Evolutionary conservation across 1,139 yeast species (phyloP).

Genomic region (Zhuliangozyma parablackwelliae): DNA sequence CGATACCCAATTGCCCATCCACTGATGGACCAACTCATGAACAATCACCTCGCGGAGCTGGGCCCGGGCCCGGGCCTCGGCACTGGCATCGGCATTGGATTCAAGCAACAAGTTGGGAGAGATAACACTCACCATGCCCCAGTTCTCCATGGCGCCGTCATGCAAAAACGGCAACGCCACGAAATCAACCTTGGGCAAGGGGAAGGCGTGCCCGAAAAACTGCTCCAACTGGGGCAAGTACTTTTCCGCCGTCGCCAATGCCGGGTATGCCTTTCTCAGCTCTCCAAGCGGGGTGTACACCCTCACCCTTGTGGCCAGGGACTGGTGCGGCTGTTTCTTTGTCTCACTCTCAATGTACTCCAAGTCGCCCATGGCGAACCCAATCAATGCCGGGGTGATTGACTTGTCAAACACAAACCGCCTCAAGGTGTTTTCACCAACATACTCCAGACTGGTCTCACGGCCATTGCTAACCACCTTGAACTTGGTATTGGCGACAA

Average conservation of each 20-base stretch:
- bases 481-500: conserved; percentile 42
- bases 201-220: conserved; percentile 43
- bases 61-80: conserved; percentile 21
- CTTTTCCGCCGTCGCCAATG: conserved; percentile 43
- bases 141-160: conserved; percentile 79
- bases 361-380: conserved; percentile 63
- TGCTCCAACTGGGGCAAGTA: conserved; percentile 43
- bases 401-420: conserved; percentile 51
- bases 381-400: conserved; percentile 59
- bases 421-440: conserved; percentile 24
- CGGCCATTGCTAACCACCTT: conserved; percentile 50
- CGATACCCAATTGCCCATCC: conserved; percentile 66
- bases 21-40: conserved; percentile 74
- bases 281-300: conserved; percentile 57
- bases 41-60: conserved; percentile 50
- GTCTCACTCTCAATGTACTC: conserved; percentile 38
- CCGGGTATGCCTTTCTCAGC: conserved; percentile 35
- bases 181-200: conserved; percentile 60
- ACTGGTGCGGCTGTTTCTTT: no score
- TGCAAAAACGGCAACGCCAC: conserved; percentile 64
- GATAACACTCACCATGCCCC: conserved; percentile 62
- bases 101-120: conserved; percentile 44
- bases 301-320: conserved; percentile 15
- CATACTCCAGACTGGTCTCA: conserved; percentile 14
- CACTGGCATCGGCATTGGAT: conserved; percentile 13